Evolutionary conservation across 208 protist species (phyloP).

Genomic region (Angomonas deanei): DNA sequence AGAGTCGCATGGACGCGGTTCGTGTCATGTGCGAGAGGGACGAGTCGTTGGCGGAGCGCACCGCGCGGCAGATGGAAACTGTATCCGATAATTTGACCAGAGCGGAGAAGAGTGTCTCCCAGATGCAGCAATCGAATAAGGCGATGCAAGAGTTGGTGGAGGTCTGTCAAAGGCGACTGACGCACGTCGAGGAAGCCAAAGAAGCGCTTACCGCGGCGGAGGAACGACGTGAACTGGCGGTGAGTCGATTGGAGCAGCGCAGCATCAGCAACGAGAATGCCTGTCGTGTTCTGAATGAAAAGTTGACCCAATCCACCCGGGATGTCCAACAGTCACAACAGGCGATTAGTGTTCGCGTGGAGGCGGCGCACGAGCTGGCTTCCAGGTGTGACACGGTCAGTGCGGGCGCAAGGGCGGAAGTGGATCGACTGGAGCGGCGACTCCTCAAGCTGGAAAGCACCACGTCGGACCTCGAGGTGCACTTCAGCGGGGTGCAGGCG

Average conservation of each 20-base stretch:
- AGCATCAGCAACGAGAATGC: slow-evolving; percentile 25
- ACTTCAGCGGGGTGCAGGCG: slow-evolving; percentile 10
- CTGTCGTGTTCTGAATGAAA: slow-evolving; percentile 30
- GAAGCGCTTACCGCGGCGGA: slow-evolving; percentile 10
- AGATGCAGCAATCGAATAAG: slow-evolving; percentile 19
- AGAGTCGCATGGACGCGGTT: slow-evolving; percentile 55
- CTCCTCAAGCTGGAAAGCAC: slow-evolving; percentile 31
- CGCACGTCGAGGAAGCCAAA: slow-evolving; percentile 11
- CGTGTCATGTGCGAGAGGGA: slow-evolving; percentile 37
- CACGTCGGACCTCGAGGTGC: slow-evolving; percentile 14
- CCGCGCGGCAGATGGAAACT: slow-evolving; percentile 14
- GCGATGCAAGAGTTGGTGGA: slow-evolving; percentile 14
- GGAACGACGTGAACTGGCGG: slow-evolving; percentile 16
- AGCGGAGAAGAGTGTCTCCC: slow-evolving; percentile 24
- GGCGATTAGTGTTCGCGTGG: slow-evolving; percentile 34
- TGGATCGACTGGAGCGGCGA: slow-evolving; percentile 61
- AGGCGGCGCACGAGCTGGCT: slow-evolving; percentile 38
- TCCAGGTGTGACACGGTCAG: slow-evolving; percentile 45
- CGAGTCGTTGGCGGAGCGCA: slow-evolving; percentile 37
- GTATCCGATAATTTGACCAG: slow-evolving; percentile 20
- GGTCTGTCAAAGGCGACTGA: slow-evolving; percentile 1
- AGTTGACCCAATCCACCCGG: slow-evolving; percentile 20
- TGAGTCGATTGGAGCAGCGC: slow-evolving; percentile 31
- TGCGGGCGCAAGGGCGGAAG: slow-evolving; percentile 43
- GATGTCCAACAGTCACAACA: slow-evolving; percentile 29